A percentile compares a stretch with the other conserved stretches of the same genome.
phyloP scores from a whole-genome alignment of 1,139 yeast species.

The Pneumocystis carinii region DNA sequence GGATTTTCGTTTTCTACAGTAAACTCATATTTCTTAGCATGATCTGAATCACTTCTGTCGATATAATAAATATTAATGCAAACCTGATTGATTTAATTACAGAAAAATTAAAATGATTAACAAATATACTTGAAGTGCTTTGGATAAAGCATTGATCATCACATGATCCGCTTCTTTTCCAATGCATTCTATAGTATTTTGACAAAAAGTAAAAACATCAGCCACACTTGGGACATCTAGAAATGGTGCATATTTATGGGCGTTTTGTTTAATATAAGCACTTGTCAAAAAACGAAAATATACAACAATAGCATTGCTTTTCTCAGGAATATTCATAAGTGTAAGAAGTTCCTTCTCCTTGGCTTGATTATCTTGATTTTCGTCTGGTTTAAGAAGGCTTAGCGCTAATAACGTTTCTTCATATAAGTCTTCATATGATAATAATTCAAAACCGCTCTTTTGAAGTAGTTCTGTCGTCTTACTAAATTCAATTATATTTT shows the following conservation, averaged over 20 bases:
- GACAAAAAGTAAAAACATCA: slow-evolving; percentile 14
- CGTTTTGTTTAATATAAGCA: slow-evolving; percentile 17
- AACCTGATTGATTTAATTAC: slow-evolving; percentile 1
- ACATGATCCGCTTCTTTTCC: slow-evolving; percentile 14
- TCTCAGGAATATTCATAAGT: slow-evolving; percentile 13
- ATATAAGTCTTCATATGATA: slow-evolving; percentile 17
- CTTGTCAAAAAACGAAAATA: slow-evolving; percentile 17
- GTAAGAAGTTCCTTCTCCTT: slow-evolving; percentile 9
- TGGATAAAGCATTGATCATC: slow-evolving; percentile 17
- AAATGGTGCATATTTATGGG: slow-evolving; percentile 15
- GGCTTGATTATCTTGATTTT: neutral
- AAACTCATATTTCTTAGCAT: slow-evolving; percentile 13
- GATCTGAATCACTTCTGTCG: slow-evolving; percentile 14
- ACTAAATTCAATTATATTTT: neutral
- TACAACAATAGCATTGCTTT: slow-evolving; percentile 16
- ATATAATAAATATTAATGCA: slow-evolving; percentile 13
- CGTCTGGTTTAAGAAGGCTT: slow-evolving; percentile 7
- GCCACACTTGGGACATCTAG: slow-evolving; percentile 9
- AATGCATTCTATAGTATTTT: slow-evolving; percentile 17
- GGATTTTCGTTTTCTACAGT: slow-evolving; percentile 6
- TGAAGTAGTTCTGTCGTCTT: neutral
- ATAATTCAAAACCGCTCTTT: slow-evolving; percentile 11
- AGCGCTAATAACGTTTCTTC: slow-evolving; percentile 10
- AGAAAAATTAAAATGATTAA: slow-evolving; percentile 8
- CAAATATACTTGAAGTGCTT: slow-evolving; percentile 13